A percentile compares a stretch with the other conserved stretches of the same genome.
Conservation (phyloP, 495 filamentous ascomycete genomes). For the Hyaloscypha variabilis region DNA sequence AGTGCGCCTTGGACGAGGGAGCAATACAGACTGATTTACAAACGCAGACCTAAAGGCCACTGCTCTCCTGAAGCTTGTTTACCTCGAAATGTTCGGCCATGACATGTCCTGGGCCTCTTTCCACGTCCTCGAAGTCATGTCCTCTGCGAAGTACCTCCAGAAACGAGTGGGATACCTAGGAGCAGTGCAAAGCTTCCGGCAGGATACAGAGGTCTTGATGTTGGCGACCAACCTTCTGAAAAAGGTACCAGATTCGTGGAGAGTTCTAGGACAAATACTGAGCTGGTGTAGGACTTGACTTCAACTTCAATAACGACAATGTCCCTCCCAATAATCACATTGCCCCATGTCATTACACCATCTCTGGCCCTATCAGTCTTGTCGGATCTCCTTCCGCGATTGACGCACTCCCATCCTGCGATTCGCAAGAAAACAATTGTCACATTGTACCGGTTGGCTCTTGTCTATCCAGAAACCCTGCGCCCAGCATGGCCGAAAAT, state of each 20-base stretch:
- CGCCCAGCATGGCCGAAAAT: slow-evolving; percentile 95
- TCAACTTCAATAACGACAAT: slow-evolving; percentile 74
- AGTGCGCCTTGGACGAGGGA: slow-evolving; percentile 10
- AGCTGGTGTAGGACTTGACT: slow-evolving; percentile 68
- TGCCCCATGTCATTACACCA: slow-evolving; percentile 90
- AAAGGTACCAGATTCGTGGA: slow-evolving; percentile 60
- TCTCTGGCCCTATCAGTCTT: slow-evolving; percentile 88
- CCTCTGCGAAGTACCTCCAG: slow-evolving; percentile 87
- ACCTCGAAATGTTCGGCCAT: slow-evolving; percentile 98
- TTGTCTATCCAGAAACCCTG: slow-evolving; percentile 94
- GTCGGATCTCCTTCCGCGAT: slow-evolving; percentile 80
- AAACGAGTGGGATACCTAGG: slow-evolving; percentile 97
- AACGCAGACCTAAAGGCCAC: slow-evolving; percentile 87
- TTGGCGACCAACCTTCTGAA: slow-evolving; percentile 95
- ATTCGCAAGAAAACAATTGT: slow-evolving; percentile 95
- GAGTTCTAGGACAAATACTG: slow-evolving; percentile 12
- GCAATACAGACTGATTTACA: slow-evolving; percentile 31
- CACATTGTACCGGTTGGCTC: slow-evolving; percentile 85
- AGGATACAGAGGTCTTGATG: slow-evolving; percentile 97
- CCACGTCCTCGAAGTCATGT: slow-evolving; percentile 98
- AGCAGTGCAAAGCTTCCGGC: slow-evolving; percentile 91
- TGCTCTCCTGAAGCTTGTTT: slow-evolving; percentile 90
- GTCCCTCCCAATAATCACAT: slow-evolving; percentile 79
- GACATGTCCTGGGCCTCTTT: slow-evolving; percentile 99
- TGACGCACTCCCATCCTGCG: slow-evolving; percentile 78